Evolutionary conservation across 2,329 filamentous ascomycete species (phyloP).

Genomic region (Aspergillus sp.): DNA sequence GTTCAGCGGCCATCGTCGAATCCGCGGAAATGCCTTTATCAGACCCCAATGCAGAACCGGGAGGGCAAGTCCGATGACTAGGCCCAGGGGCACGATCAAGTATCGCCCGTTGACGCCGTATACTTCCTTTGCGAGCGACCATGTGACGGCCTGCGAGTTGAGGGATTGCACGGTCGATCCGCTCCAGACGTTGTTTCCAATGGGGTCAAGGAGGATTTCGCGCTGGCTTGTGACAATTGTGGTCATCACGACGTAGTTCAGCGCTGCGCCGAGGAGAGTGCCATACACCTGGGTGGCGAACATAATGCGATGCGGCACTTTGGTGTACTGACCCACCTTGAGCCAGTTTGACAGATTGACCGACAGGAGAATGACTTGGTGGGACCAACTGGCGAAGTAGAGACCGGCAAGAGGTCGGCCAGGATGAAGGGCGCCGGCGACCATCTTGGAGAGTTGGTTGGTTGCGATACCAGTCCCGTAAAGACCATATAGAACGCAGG

Average conservation of each 20-base stretch:
- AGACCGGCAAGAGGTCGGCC: slow-evolving; percentile 23
- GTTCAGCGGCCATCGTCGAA: too few relatives aligned
- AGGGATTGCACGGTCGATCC: slow-evolving; percentile 49
- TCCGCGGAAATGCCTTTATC: too few relatives aligned
- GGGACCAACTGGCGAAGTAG: slow-evolving; percentile 29
- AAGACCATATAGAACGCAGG: slow-evolving; percentile 17
- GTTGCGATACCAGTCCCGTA: slow-evolving; percentile 19
- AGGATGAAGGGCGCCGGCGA: slow-evolving; percentile 22
- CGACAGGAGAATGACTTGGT: slow-evolving; percentile 24
- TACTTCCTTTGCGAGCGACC: slow-evolving; percentile 53
- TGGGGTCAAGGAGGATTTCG: slow-evolving; percentile 44
- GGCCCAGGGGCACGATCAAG: slow-evolving; percentile 49
- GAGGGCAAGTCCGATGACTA: slow-evolving; percentile 47
- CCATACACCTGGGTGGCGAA: slow-evolving; percentile 57
- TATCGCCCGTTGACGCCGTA: slow-evolving; percentile 49
- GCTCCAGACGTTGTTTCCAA: slow-evolving; percentile 54
- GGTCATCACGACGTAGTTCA: slow-evolving; percentile 58
- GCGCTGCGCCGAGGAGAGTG: slow-evolving; percentile 52
- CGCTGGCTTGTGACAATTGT: slow-evolving; percentile 51
- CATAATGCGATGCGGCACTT: slow-evolving; percentile 56
- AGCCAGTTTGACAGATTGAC: slow-evolving; percentile 23
- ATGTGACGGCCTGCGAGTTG: slow-evolving; percentile 36
- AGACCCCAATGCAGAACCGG: slow-evolving; percentile 41
- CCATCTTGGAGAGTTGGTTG: slow-evolving; percentile 27
- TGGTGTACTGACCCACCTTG: slow-evolving; percentile 37